Conservation (phyloP, 2,329 filamentous ascomycete genomes). For the Colletotrichum tropicale region DNA sequence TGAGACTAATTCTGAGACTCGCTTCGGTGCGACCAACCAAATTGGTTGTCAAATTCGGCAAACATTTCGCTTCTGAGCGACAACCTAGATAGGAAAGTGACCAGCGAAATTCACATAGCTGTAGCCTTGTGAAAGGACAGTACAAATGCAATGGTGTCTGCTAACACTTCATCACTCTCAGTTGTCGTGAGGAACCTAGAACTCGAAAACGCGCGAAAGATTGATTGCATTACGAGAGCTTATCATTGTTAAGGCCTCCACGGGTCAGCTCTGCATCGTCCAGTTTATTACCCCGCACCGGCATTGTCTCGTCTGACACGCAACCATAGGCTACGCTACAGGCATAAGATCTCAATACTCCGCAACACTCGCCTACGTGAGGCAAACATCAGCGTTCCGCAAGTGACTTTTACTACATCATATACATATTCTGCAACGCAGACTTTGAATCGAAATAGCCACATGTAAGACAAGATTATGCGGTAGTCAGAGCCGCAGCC, state of each 20-base stretch:
- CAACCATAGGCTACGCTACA: neutral
- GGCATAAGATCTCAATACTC: neutral
- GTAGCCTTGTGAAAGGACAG: neutral
- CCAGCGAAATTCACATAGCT: neutral
- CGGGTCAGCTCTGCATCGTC: neutral
- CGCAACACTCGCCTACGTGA: neutral
- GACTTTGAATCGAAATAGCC: neutral
- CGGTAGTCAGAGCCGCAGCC: neutral
- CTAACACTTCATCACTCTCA: neutral
- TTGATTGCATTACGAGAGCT: neutral
- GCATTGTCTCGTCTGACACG: neutral
- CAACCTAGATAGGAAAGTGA: neutral
- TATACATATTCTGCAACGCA: neutral
- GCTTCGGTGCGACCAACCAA: neutral
- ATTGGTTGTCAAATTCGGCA: neutral
- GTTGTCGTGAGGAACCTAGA: neutral
- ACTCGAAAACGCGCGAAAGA: neutral
- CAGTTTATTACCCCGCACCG: neutral
- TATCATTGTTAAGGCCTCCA: neutral
- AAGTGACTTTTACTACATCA: neutral
- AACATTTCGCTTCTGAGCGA: neutral
- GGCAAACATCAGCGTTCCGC: neutral
- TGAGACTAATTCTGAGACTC: neutral
- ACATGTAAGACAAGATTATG: neutral
- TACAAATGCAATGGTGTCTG: neutral